phyloP scores from a whole-genome alignment of 139 green algal species.

The Chlamydomonas asymmetrica region DNA sequence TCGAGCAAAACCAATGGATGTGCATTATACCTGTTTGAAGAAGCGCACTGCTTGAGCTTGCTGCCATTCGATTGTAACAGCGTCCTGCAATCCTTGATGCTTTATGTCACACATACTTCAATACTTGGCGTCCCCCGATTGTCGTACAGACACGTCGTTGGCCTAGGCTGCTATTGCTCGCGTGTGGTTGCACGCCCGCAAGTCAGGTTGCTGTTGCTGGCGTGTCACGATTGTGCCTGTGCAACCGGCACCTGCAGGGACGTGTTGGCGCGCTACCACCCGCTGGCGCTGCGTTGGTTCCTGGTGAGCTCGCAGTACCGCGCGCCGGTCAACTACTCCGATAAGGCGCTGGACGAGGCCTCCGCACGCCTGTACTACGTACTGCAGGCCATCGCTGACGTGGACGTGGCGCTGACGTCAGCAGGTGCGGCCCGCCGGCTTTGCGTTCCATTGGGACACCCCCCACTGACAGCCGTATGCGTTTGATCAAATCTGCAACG shows the following conservation, averaged over 20 bases:
- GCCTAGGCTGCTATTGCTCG: too few relatives aligned
- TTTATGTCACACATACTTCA: too few relatives aligned
- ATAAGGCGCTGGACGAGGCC: slow-evolving; percentile 81
- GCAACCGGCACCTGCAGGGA: not conserved
- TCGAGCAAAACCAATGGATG: too few relatives aligned
- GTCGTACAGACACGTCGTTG: too few relatives aligned
- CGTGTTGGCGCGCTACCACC: slow-evolving; percentile 68
- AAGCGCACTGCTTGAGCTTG: too few relatives aligned
- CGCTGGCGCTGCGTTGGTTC: slow-evolving; percentile 91
- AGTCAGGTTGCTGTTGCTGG: too few relatives aligned
- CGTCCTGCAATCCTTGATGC: too few relatives aligned
- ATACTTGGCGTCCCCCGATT: too few relatives aligned
- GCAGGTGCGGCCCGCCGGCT: slow-evolving; percentile 32
- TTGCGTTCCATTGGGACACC: not conserved
- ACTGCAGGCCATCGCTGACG: slow-evolving; percentile 78
- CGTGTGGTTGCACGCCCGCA: too few relatives aligned
- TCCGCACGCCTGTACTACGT: slow-evolving; percentile 89
- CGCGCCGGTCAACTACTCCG: slow-evolving; percentile 89
- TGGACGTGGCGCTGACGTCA: slow-evolving; percentile 38
- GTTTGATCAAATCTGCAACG: not conserved
- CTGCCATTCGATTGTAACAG: too few relatives aligned
- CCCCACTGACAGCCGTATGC: not conserved
- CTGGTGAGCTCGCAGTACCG: slow-evolving; percentile 93
- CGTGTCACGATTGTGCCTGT: too few relatives aligned
- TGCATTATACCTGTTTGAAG: too few relatives aligned